These are phyloP conservation scores for Adansonia rubrostipa DNA, from an alignment of 441 rosid genomes.

Conservation along the genomic window DNA sequence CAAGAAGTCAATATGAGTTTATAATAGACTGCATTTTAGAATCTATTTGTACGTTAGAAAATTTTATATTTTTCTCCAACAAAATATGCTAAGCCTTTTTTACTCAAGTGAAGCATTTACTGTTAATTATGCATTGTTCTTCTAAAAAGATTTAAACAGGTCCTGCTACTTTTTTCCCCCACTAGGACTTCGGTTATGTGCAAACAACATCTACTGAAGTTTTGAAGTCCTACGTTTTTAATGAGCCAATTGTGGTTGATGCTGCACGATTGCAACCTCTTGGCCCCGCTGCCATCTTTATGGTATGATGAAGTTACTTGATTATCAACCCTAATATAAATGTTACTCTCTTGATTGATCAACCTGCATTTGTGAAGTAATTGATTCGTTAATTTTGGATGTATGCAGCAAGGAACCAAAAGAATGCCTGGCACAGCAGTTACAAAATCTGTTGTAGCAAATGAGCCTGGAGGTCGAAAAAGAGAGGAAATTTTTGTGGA, in stretches of 20 bases:
- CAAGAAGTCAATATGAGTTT: background rate
- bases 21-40: background rate
- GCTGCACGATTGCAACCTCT: constrained; percentile 80
- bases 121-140: constrained; percentile 4
- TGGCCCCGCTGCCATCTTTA: constrained; percentile 89
- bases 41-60: background rate
- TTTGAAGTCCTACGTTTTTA: constrained; percentile 70
- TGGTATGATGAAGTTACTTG: constrained; percentile 45
- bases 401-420: constrained; percentile 87
- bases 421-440: constrained; percentile 98
- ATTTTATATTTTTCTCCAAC: background rate
- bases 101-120: background rate
- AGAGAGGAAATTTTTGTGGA: constrained; percentile 98
- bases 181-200: constrained; percentile 87
- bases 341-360: constrained; percentile 12
- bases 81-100: constrained; percentile 18
- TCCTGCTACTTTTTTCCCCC: constrained; percentile 22
- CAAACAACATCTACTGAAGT: constrained; percentile 86
- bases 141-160: background rate
- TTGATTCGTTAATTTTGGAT: constrained; percentile 32
- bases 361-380: constrained; percentile 18
- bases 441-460: constrained; percentile 95
- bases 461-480: constrained; percentile 91
- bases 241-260: constrained; percentile 87
- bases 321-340: constrained; percentile 8